phyloP scores from a whole-genome alignment of 805 yeast genomes.

The Ogataea kodamae region DNA sequence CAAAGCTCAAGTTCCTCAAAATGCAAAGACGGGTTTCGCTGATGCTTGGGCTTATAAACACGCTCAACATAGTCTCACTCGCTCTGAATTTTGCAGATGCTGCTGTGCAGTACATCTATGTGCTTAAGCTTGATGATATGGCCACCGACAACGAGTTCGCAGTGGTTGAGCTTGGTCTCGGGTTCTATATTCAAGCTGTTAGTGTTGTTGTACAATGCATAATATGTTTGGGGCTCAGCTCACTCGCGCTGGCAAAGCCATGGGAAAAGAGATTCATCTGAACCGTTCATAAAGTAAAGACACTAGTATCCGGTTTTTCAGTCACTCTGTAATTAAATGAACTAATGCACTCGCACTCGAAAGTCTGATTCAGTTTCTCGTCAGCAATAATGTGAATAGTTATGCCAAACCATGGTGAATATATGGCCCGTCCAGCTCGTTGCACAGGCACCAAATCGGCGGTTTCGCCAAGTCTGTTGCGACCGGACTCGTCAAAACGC shows the following conservation, averaged over 20 bases:
- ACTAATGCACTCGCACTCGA: constrained; percentile 46
- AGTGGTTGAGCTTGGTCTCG: constrained; percentile 18
- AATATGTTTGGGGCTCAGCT: constrained; percentile 15
- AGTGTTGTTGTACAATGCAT: constrained; percentile 13
- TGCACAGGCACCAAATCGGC: constrained; percentile 44
- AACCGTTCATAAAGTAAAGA: constrained; percentile 23
- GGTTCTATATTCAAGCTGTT: constrained; percentile 16
- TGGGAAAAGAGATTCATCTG: constrained; percentile 12
- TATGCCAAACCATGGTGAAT: constrained; percentile 74
- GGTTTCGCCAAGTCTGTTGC: constrained; percentile 59
- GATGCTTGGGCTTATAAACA: constrained; percentile 9
- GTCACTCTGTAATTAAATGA: constrained; percentile 66
- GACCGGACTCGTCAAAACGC: constrained; percentile 73
- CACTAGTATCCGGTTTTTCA: constrained; percentile 54
- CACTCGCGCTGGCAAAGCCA: constrained; percentile 15
- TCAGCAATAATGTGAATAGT: constrained; percentile 58
- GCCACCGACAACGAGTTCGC: constrained; percentile 19
- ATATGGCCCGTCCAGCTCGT: constrained; percentile 43
- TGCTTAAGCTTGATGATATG: constrained; percentile 16
- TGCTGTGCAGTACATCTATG: constrained; percentile 16
- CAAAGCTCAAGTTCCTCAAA: constrained; percentile 13
- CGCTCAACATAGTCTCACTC: constrained; percentile 10
- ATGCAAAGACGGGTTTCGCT: constrained; percentile 6
- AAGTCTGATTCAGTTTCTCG: constrained; percentile 38
- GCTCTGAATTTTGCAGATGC: constrained; percentile 12